Evolutionary conservation across 2,329 filamentous ascomycete genomes (phyloP), one percentile per base, ranked within the genome.

Genomic region (Trichoderma pleuroti): DNA sequence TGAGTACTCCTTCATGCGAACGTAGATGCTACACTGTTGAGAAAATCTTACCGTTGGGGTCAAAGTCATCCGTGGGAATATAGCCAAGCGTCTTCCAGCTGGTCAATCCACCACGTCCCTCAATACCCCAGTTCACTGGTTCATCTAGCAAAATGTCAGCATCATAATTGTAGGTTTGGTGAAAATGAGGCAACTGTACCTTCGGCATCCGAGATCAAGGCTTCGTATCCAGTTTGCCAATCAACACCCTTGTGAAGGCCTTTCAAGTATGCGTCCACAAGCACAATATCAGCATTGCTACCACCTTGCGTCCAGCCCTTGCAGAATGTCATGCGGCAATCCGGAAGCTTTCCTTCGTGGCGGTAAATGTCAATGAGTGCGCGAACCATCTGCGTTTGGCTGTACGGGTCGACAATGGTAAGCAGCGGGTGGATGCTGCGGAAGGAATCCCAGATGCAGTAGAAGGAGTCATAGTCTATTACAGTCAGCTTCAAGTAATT

Each of bases 271-370:
- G 91, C 87, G 75, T 93, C 92, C 1, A 86, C 88, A 9, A 93
- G 82, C 3, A 93, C 86, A 9, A 92, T 84, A 74, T 94, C 91
- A 2, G 91, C 90, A 73, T 94, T 93, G 0, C 90, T 92, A 0
- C 92, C 92, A 11, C 92, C 92, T 78, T 94, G 92, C 0, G 90
- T 92, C 77, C 86, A 92, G 0, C 92, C 92, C 76, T 93, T 93
- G 79, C 88, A 92, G 16, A 93, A 86, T 2, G 87, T 89, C 91
- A 94, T 94, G 34, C 91, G 85, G 77, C 92, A 93, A 79, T 94
- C 92, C 0, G 92, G 92, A 1, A 94, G 81, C 74, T 86, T 92
- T 8, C 88, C 88, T 8, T 90, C 87, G 75, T 91, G 86, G 14
- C 85, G 84, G 77, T 93, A 94, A 10, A 90, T 92, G 73, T 94